Evolutionary conservation across 148 eudicot species (phyloP).

Genomic region (Rhododendron ferrugineum): DNA sequence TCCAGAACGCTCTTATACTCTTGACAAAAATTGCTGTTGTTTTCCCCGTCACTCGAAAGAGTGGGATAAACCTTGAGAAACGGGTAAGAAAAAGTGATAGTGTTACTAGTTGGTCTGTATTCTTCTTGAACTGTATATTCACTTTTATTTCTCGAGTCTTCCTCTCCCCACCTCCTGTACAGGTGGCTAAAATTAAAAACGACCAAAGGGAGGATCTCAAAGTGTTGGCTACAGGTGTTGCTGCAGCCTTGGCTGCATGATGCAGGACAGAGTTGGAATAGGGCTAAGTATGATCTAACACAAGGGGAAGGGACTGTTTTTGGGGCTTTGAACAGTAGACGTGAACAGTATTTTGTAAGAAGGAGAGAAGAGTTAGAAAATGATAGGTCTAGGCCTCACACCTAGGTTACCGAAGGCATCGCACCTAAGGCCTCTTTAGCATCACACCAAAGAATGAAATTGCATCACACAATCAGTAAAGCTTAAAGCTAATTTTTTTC

Average conservation of each 20-base stretch:
- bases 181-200: slow-evolving; percentile 95
- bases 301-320: too few species aligned
- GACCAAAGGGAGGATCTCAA: slow-evolving; percentile 98
- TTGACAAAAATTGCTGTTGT: slow-evolving; percentile 83
- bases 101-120: neutral
- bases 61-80: slow-evolving; percentile 95
- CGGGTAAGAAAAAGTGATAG: slow-evolving; percentile 44
- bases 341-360: too few species aligned
- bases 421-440: too few species aligned
- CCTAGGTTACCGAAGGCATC: too few species aligned
- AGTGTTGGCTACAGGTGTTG: slow-evolving; percentile 96
- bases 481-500: too few species aligned
- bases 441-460: too few species aligned
- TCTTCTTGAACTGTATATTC: neutral
- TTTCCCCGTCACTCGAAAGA: slow-evolving; percentile 93
- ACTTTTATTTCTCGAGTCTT: neutral
- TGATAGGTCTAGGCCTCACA: too few species aligned
- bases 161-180: neutral
- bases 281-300: too few species aligned
- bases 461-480: too few species aligned
- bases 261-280: too few species aligned
- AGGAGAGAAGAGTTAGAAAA: too few species aligned
- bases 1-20: slow-evolving; percentile 83
- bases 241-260: slow-evolving; percentile 97
- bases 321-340: too few species aligned